Base-by-base conservation (phyloP, 805 yeast species). In the Kodamaea kaohsiungensis region DNA sequence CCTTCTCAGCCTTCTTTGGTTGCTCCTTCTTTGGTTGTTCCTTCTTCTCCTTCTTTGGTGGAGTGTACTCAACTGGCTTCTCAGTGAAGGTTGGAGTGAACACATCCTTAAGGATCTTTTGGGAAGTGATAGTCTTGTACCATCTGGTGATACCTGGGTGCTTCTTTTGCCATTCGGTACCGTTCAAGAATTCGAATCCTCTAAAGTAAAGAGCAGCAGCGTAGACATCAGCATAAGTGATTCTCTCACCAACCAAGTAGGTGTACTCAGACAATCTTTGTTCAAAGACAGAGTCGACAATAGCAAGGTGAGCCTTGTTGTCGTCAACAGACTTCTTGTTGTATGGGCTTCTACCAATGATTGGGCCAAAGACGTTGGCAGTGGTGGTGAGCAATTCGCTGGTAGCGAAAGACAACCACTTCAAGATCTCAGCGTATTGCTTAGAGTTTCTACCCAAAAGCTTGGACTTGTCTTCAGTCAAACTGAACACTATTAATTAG, bases 331-430 rank as follows among this genome's bases (percentile, higher is more conserved):
- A 56, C 75, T 85, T 87, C 83, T 88, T 88, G 87, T 88, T 86
- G 86, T 83, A 90, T 60, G 96, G 92, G 52, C 59, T 69, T 51
- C 67, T 72, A 65, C 97, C 97, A 48, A 72, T 65, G 53, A 88
- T 67, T 62, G 91, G 88, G 56, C 69, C 68, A 73, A 89, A 83
- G 60, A 83, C 82, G 39, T 59, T 64, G 55, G 81, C 49, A 37
- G 50, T 62, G 54, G 72, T 64, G 47, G 75, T 64, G 60, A 87
- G 68, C 55, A 88, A 62, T 64, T 92, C 97, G 62, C 82, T 65
- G 79, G 87, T 89, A 70, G 85, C 78, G 62, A 89, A 75, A 2
- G 96, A 89, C 70, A 86, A 65, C 96, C 96, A 91, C 75, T 78
- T 85, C 62, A 91, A 70, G 65, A 91, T 77, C 64, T 72, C 72